phyloP scores from a whole-genome alignment of 2,329 filamentous ascomycete species.

The Davidsoniella virescens region DNA sequence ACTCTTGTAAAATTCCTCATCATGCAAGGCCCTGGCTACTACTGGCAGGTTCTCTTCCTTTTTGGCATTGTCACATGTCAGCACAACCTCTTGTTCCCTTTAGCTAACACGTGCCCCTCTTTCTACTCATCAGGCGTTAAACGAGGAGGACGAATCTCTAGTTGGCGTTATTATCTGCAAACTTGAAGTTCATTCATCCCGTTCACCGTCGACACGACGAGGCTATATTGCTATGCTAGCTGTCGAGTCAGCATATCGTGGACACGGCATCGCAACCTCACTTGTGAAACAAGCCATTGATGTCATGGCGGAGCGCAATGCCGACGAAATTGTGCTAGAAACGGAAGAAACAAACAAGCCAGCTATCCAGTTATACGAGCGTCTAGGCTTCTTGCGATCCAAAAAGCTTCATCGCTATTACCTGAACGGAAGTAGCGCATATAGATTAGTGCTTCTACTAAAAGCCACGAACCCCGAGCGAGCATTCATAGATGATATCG shows the following conservation, averaged over 20 bases:
- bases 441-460: constrained; percentile 68
- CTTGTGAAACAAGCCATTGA: constrained; percentile 85
- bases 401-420: constrained; percentile 94
- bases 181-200: constrained; percentile 74
- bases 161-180: constrained; percentile 91
- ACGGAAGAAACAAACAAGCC: constrained; percentile 86
- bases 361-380: constrained; percentile 83
- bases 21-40: too few relatives aligned
- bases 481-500: neutral
- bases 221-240: constrained; percentile 99
- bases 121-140: constrained; percentile 31
- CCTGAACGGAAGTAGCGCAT: constrained; percentile 89
- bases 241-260: constrained; percentile 64
- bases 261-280: constrained; percentile 72
- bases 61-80: constrained; percentile 4
- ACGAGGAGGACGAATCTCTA: constrained; percentile 45
- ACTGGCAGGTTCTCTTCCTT: neutral
- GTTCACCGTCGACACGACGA: constrained; percentile 55
- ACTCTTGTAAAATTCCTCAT: neutral
- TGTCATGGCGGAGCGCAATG: constrained; percentile 67
- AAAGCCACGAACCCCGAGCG: constrained; percentile 30
- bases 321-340: constrained; percentile 90
- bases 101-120: neutral
- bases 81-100: neutral
- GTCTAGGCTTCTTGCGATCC: constrained; percentile 77